Evolutionary conservation across 345 rosid genomes (phyloP).

Genomic region (Mangifera indica): DNA sequence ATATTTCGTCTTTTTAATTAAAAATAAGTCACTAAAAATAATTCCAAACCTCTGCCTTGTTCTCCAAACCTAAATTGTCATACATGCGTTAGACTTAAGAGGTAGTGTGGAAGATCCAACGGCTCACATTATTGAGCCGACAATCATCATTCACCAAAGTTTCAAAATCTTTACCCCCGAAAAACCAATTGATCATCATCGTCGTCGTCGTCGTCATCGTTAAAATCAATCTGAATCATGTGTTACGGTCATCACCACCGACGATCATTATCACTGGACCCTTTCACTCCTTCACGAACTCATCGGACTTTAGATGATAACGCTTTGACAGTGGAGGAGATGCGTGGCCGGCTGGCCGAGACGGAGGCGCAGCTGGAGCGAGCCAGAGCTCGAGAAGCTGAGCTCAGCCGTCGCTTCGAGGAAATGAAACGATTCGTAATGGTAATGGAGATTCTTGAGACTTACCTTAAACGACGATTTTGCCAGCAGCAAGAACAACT

Average conservation of each 20-base stretch:
- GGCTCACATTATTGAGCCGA: too few relatives aligned
- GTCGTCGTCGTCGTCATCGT: neutral
- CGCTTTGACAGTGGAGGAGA: slow-evolving; percentile 44
- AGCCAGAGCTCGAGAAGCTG: slow-evolving; percentile 84
- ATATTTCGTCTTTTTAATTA: too few relatives aligned
- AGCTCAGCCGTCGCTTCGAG: slow-evolving; percentile 67
- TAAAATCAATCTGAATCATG: slow-evolving; percentile 30
- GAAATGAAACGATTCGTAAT: slow-evolving; percentile 84
- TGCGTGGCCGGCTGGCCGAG: slow-evolving; percentile 62
- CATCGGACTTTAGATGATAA: slow-evolving; percentile 32
- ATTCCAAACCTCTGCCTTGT: too few relatives aligned
- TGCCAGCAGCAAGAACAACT: slow-evolving; percentile 68
- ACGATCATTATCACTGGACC: slow-evolving; percentile 45
- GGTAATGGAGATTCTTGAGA: slow-evolving; percentile 87
- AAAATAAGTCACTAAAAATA: too few relatives aligned
- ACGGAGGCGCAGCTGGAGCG: slow-evolving; percentile 74
- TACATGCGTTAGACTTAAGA: too few relatives aligned
- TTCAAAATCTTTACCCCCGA: neutral
- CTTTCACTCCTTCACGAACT: slow-evolving; percentile 18
- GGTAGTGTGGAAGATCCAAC: too few relatives aligned
- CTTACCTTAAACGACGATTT: slow-evolving; percentile 56
- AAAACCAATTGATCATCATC: neutral
- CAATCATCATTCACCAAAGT: too few relatives aligned
- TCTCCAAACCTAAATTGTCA: too few relatives aligned
- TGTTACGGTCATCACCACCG: slow-evolving; percentile 69